These are phyloP conservation scores for grape (Vitis vinifera) DNA, from an alignment of 164 flowering plant genomes.

Conservation along the genomic window DNA sequence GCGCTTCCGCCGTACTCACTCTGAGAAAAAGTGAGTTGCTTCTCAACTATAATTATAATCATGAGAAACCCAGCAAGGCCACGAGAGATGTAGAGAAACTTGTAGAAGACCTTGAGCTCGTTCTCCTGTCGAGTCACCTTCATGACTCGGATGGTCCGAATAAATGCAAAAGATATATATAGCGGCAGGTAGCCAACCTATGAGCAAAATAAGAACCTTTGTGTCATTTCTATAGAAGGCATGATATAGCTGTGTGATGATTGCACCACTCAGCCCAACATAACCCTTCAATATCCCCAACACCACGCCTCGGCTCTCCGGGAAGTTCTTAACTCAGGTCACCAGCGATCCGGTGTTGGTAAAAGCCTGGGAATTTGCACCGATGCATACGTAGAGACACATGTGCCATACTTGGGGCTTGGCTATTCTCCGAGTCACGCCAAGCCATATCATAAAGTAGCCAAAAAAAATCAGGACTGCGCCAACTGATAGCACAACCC, in stretches of 20 bases:
- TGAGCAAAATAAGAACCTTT: constrained; percentile 26
- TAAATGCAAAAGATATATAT: constrained; percentile 23
- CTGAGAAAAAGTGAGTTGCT: background rate
- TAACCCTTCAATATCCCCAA: constrained; percentile 51
- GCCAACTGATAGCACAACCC: constrained; percentile 45
- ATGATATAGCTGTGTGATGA: constrained; percentile 41
- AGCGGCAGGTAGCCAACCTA: constrained; percentile 38
- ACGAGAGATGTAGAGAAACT: constrained; percentile 27
- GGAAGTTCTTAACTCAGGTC: constrained; percentile 54
- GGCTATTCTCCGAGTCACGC: constrained; percentile 29
- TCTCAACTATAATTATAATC: constrained; percentile 25
- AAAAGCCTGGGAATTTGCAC: constrained; percentile 47
- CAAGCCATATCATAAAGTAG: constrained; percentile 55
- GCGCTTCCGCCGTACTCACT: constrained; percentile 23
- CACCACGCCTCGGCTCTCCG: constrained; percentile 45
- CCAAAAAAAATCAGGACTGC: constrained; percentile 42
- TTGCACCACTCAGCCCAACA: constrained; percentile 51
- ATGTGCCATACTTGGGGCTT: constrained; percentile 44
- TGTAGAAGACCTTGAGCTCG: constrained; percentile 32
- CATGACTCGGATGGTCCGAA: constrained; percentile 28
- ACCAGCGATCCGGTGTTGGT: constrained; percentile 48
- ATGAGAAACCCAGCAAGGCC: constrained; percentile 28
- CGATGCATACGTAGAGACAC: constrained; percentile 46
- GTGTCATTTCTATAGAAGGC: constrained; percentile 31
- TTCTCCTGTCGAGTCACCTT: constrained; percentile 23